Evolutionary conservation across 192 early-diverging fungal genomes (phyloP).

Genomic region (Gamsiella multidivaricata): DNA sequence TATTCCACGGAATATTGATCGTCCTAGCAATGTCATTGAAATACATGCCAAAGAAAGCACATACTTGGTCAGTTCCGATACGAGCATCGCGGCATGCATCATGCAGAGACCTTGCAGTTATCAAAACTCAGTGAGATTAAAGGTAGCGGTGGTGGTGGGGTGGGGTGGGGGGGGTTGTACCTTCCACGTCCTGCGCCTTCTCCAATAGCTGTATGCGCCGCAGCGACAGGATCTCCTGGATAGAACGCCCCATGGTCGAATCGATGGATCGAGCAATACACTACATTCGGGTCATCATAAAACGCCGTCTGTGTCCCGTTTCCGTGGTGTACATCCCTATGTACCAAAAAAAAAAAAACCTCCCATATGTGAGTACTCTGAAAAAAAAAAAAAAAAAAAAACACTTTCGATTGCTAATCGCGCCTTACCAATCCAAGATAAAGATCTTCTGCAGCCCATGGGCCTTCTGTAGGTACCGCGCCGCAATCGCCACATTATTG

Average conservation of each 20-base stretch:
- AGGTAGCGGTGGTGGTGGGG: too few relatives aligned
- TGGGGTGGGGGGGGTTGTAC: too few relatives aligned
- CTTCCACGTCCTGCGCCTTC: slow-evolving; percentile 66
- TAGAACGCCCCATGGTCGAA: slow-evolving; percentile 84
- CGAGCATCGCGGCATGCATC: too few relatives aligned
- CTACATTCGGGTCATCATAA: slow-evolving; percentile 76
- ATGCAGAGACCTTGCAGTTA: too few relatives aligned
- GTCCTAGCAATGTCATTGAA: slow-evolving; percentile 67
- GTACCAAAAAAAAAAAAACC: neutral
- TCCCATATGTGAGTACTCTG: neutral
- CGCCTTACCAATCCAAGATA: slow-evolving; percentile 86
- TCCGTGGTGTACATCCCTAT: slow-evolving; percentile 93
- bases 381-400: too few relatives aligned
- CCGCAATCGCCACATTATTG: slow-evolving; percentile 92
- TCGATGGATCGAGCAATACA: slow-evolving; percentile 91
- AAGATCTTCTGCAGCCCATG: slow-evolving; percentile 68
- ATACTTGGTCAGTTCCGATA: too few relatives aligned
- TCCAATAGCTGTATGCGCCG: slow-evolving; percentile 67
- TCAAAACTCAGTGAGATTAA: too few relatives aligned
- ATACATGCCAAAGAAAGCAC: too few relatives aligned
- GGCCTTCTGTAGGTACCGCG: slow-evolving; percentile 65
- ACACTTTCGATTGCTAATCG: too few relatives aligned
- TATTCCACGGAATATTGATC: slow-evolving; percentile 89
- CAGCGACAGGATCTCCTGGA: slow-evolving; percentile 70
- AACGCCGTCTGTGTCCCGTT: slow-evolving; percentile 93